A percentile compares a stretch with the other conserved stretches of the same genome.
phyloP scores from a whole-genome alignment of 225 moss, liverwort and hornwort species.

The Rhytidiadelphus loreus region DNA sequence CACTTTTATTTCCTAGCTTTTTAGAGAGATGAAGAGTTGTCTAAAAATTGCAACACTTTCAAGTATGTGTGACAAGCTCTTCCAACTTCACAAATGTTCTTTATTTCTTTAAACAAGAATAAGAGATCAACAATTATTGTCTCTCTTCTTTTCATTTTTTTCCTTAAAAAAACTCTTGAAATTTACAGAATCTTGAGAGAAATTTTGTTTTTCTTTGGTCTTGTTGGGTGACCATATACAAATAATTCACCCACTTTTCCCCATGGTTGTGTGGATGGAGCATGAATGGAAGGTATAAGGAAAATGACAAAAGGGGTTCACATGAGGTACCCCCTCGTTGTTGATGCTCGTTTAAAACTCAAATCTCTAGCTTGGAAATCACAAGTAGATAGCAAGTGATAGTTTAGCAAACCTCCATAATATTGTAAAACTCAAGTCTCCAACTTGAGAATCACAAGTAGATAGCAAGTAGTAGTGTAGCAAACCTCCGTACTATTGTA shows the following conservation, averaged over 20 bases:
- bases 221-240: too few species aligned
- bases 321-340: rapidly evolving
- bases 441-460: rapidly evolving
- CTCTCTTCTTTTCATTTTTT: rapidly evolving
- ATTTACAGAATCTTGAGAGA: rapidly evolving
- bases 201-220: background rate
- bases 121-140: rapidly evolving
- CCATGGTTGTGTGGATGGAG: background rate
- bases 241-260: background rate
- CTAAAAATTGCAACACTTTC: background rate
- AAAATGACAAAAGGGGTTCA: rapidly evolving
- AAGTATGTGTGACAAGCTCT: background rate
- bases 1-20: rapidly evolving
- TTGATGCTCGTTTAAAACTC: background rate
- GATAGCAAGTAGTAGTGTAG: background rate
- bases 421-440: background rate
- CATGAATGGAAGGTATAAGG: too few species aligned
- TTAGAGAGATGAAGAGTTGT: background rate
- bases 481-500: too few species aligned
- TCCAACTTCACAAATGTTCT: background rate
- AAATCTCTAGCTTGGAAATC: background rate
- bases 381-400: background rate
- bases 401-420: background rate
- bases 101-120: background rate
- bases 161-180: background rate